Conservation (phyloP, 2,329 filamentous ascomycete genomes). For the Neofusicoccum laricinum region DNA sequence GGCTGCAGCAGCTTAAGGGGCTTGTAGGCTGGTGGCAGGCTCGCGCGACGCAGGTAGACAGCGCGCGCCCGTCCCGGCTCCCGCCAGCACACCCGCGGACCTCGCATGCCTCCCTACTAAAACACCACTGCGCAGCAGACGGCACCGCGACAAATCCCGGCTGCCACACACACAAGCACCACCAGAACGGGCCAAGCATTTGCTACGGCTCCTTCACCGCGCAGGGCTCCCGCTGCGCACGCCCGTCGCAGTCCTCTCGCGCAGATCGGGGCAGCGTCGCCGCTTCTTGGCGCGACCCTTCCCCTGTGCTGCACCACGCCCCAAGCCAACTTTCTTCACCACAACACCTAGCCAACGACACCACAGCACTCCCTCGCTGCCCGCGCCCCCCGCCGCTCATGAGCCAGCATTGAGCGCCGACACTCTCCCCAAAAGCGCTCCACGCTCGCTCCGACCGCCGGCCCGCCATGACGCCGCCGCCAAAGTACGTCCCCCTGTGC, state of each 20-base stretch:
- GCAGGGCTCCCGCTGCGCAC: not conserved
- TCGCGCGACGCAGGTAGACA: not conserved
- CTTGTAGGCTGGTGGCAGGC: not conserved
- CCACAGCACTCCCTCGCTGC: not conserved
- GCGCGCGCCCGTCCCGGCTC: not conserved
- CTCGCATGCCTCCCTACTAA: constrained; percentile 10
- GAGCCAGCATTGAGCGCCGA: constrained; percentile 11
- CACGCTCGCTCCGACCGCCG: not conserved
- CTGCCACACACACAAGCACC: constrained; percentile 11
- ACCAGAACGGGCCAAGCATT: constrained; percentile 7
- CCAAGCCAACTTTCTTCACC: constrained; percentile 17
- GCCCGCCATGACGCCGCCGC: constrained; percentile 6
- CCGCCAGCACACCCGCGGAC: not conserved
- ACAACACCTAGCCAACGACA: not conserved
- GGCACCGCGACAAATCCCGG: not conserved
- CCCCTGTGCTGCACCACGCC: constrained; percentile 15
- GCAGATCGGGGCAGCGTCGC: constrained; percentile 14
- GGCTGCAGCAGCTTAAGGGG: not conserved
- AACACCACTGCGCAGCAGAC: constrained; percentile 12
- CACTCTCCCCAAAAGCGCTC: not conserved
- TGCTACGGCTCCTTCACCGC: constrained; percentile 7
- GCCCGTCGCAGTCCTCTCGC: not conserved
- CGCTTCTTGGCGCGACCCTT: constrained; percentile 17
- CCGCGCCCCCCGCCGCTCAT: not conserved
- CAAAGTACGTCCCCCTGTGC: constrained; percentile 14